Conservation (phyloP, 1,284 basidiomycete genomes). For the Cystobasidium sp. region DNA sequence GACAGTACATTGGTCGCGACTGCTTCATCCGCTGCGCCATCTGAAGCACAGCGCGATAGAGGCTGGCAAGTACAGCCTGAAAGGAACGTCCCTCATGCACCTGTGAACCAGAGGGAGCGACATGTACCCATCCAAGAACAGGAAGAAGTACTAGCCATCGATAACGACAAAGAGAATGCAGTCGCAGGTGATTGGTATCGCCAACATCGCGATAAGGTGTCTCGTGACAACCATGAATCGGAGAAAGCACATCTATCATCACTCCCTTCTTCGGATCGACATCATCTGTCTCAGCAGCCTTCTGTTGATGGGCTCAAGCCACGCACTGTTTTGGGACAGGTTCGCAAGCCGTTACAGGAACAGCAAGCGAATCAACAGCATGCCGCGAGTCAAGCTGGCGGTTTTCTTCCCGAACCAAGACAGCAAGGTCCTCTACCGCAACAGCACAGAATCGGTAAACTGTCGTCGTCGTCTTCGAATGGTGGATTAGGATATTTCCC, state of each 20-base stretch:
- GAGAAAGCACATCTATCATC: background rate
- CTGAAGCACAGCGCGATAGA: background rate
- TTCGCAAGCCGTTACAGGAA: slow-evolving; percentile 16
- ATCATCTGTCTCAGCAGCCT: background rate
- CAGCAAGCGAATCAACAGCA: slow-evolving; percentile 30
- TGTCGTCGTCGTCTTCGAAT: slow-evolving; percentile 38
- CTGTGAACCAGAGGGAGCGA: background rate
- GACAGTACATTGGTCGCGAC: slow-evolving; percentile 12
- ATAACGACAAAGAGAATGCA: slow-evolving; percentile 30
- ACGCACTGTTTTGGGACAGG: slow-evolving; percentile 9
- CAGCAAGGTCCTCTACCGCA: slow-evolving; percentile 29
- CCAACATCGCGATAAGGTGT: slow-evolving; percentile 5
- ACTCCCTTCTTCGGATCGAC: background rate
- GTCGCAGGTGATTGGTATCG: slow-evolving; percentile 31
- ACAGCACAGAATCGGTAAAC: slow-evolving; percentile 19
- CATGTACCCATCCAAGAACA: slow-evolving; percentile 2
- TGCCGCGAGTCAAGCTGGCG: background rate
- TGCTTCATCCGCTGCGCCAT: background rate
- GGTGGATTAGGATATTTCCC: slow-evolving; percentile 36
- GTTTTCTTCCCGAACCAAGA: slow-evolving; percentile 18
- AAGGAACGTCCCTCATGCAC: background rate
- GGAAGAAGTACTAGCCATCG: slow-evolving; percentile 24
- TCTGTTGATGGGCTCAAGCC: background rate
- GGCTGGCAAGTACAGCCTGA: slow-evolving; percentile 9
- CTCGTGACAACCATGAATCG: slow-evolving; percentile 2